These are phyloP conservation scores for Priceomyces carsonii DNA, from an alignment of 805 yeast species.

Conservation along the genomic window DNA sequence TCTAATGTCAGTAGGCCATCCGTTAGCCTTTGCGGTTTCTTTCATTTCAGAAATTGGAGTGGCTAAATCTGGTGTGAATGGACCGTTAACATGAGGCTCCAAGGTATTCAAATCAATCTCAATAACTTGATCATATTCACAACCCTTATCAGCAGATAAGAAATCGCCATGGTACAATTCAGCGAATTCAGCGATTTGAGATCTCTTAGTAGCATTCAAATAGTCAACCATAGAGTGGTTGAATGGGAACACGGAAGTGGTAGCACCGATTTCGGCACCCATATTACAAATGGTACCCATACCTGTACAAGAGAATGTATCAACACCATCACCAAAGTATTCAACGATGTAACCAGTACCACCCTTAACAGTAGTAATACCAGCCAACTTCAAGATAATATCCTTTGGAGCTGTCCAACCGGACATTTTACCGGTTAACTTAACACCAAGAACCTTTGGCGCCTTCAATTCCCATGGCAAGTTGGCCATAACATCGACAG, in stretches of 20 bases:
- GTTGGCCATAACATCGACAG: conserved; percentile 94
- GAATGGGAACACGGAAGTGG: conserved; percentile 97
- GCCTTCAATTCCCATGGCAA: conserved; percentile 98
- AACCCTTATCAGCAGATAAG: conserved; percentile 86
- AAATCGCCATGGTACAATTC: conserved; percentile 59
- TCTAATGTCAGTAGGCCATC: conserved; percentile 90
- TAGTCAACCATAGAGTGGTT: conserved; percentile 86
- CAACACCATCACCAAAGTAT: conserved; percentile 94
- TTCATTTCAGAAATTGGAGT: conserved; percentile 90
- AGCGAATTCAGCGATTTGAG: conserved; percentile 82
- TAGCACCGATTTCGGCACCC: conserved; percentile 99
- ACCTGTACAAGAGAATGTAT: conserved; percentile 93
- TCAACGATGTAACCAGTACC: conserved; percentile 97
- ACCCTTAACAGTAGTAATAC: conserved; percentile 93
- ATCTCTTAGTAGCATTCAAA: conserved; percentile 83
- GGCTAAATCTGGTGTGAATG: conserved; percentile 97
- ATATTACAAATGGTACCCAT: conserved; percentile 99
- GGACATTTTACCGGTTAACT: conserved; percentile 84
- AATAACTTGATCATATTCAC: conserved; percentile 89
- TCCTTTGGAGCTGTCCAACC: conserved; percentile 99
- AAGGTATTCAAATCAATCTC: conserved; percentile 86
- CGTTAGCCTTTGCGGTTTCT: conserved; percentile 78
- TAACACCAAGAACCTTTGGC: conserved; percentile 93
- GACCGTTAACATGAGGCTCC: conserved; percentile 97
- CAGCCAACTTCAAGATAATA: conserved; percentile 89